phyloP scores from a whole-genome alignment of 371 early-diverging fungal species.

The Lichtheimia hyalospora region DNA sequence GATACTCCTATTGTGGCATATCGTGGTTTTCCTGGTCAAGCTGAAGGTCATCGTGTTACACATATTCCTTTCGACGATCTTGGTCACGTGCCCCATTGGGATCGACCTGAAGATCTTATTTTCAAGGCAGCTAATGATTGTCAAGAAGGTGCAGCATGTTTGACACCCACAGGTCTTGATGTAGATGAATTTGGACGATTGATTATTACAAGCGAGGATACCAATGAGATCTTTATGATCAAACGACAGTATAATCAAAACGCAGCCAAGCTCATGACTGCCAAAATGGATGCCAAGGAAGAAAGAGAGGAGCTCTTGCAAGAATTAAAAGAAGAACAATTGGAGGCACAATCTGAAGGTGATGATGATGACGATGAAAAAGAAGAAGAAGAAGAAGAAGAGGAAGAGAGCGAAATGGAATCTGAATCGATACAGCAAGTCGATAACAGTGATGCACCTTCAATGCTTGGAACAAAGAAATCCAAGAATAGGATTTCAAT shows the following conservation, averaged over 20 bases:
- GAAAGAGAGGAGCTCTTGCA: neutral
- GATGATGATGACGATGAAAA: too few relatives aligned
- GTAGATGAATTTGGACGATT: slow-evolving; percentile 40
- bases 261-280: slow-evolving; percentile 35
- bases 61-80: slow-evolving; percentile 44
- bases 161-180: slow-evolving; percentile 35
- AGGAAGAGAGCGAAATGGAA: too few relatives aligned
- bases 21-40: slow-evolving; percentile 22
- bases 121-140: slow-evolving; percentile 28
- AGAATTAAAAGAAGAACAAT: neutral
- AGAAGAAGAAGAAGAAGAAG: too few relatives aligned
- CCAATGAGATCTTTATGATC: slow-evolving; percentile 41
- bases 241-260: slow-evolving; percentile 30
- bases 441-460: too few relatives aligned
- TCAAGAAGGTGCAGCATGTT: slow-evolving; percentile 13
- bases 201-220: slow-evolving; percentile 35
- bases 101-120: slow-evolving; percentile 34
- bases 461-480: too few relatives aligned
- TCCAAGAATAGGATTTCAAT: too few relatives aligned
- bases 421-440: too few relatives aligned
- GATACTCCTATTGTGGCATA: slow-evolving; percentile 44
- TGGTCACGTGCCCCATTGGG: slow-evolving; percentile 43
- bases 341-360: too few relatives aligned
- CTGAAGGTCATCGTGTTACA: slow-evolving; percentile 35
- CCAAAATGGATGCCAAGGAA: slow-evolving; percentile 14